phyloP scores from a whole-genome alignment of 192 early-diverging fungal species.

The Coemansia sp. region DNA sequence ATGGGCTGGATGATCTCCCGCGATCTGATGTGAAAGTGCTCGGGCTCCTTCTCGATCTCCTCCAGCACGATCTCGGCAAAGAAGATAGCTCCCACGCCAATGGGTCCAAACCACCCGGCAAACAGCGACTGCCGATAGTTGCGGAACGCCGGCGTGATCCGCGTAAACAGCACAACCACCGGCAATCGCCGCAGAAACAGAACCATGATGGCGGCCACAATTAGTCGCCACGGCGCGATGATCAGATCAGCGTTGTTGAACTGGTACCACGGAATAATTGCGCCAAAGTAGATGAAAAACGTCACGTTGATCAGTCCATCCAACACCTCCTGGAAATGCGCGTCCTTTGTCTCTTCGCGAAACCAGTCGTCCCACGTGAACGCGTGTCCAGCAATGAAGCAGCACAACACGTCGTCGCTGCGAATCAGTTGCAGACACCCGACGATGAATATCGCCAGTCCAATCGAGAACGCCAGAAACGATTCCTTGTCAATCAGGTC shows the following conservation, averaged over 20 bases:
- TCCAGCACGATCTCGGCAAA: conserved; percentile 57
- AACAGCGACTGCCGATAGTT: conserved; percentile 77
- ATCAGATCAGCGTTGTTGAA: conserved; percentile 64
- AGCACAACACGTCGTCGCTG: conserved; percentile 74
- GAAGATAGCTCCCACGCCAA: conserved; percentile 71
- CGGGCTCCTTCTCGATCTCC: conserved; percentile 47
- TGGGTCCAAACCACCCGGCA: conserved; percentile 92
- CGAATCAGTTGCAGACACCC: conserved; percentile 71
- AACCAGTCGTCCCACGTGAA: conserved; percentile 96
- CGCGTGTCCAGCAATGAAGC: conserved; percentile 75
- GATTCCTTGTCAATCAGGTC: conserved; percentile 89
- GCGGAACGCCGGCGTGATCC: conserved; percentile 68
- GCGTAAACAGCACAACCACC: conserved; percentile 64
- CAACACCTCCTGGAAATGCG: conserved; percentile 91
- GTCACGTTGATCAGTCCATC: conserved; percentile 88
- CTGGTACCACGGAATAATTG: conserved; percentile 74
- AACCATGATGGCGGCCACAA: conserved; percentile 68
- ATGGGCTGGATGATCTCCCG: conserved; percentile 59
- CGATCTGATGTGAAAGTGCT: conserved; percentile 36
- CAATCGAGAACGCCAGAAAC: conserved; percentile 82
- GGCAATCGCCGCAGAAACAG: conserved; percentile 78
- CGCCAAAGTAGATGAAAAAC: conserved; percentile 88
- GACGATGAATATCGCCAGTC: conserved; percentile 70
- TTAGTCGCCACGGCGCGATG: conserved; percentile 69
- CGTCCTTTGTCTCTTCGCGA: conserved; percentile 77